Conservation (phyloP, 345 rosid species). For the Gossypium thurberi region DNA sequence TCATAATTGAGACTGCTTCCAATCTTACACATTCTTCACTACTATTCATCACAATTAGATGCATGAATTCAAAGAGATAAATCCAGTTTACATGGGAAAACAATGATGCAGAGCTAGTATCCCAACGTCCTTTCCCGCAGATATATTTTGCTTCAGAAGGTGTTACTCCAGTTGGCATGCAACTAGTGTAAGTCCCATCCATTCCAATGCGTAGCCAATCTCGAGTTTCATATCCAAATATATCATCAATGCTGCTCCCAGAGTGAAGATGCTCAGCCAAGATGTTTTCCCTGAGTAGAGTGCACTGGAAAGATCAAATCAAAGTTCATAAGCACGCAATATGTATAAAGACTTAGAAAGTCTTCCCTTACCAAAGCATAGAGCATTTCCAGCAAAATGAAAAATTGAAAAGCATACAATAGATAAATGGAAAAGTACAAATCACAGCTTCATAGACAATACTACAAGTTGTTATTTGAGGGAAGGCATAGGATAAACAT, state of each 20-base stretch:
- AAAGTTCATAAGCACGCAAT: conserved; percentile 64
- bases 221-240: conserved; percentile 24
- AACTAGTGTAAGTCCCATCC: conserved; percentile 20
- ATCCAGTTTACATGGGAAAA: conserved; percentile 49
- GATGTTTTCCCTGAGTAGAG: conserved; percentile 85
- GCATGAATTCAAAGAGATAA: conserved; percentile 50
- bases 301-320: conserved; percentile 85
- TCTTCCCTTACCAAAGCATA: neutral
- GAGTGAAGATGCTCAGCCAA: conserved; percentile 38
- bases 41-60: conserved; percentile 36
- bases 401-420: neutral
- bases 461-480: neutral
- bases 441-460: neutral
- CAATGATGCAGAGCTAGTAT: conserved; percentile 18
- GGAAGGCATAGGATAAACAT: neutral
- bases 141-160: conserved; percentile 24
- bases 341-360: neutral
- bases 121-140: conserved; percentile 20
- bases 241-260: conserved; percentile 20
- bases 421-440: neutral
- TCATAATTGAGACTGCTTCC: conserved; percentile 78
- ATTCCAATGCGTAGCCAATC: conserved; percentile 13
- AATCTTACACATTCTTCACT: conserved; percentile 46
- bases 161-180: conserved; percentile 11
- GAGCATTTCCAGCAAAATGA: neutral